Percentiles rank a stretch among this genome's conserved stretches.
Evolutionary conservation across 2,329 filamentous ascomycete genomes (phyloP).

Genomic region (Penicillium sp.): DNA sequence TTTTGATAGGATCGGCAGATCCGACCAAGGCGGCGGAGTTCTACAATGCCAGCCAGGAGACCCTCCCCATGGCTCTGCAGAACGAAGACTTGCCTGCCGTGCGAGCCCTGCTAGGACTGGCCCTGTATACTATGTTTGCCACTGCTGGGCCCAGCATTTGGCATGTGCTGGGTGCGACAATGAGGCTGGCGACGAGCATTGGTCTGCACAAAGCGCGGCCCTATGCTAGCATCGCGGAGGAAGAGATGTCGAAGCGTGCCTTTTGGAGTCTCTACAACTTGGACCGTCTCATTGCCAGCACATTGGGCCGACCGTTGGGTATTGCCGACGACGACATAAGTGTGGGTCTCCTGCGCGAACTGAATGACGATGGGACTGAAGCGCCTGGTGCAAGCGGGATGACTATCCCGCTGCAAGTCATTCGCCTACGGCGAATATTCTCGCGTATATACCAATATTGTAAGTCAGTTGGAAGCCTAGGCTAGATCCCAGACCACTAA

Average conservation of each 20-base stretch:
- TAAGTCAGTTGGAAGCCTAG: conserved; percentile 20
- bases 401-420: conserved; percentile 43
- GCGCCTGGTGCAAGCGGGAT: conserved; percentile 38
- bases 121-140: conserved; percentile 42
- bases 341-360: conserved; percentile 39
- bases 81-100: conserved; percentile 42
- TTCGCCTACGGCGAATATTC: conserved; percentile 39
- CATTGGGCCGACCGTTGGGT: conserved; percentile 42
- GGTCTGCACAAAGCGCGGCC: conserved; percentile 39
- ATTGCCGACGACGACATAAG: conserved; percentile 47
- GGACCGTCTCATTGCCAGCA: conserved; percentile 44
- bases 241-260: conserved; percentile 45
- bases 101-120: conserved; percentile 39
- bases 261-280: conserved; percentile 50
- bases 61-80: conserved; percentile 36
- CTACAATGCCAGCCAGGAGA: conserved; percentile 39
- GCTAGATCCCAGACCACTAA: neutral
- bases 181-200: conserved; percentile 41
- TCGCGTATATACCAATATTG: conserved; percentile 43
- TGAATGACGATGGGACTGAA: conserved; percentile 43
- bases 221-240: conserved; percentile 31
- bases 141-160: conserved; percentile 42
- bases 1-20: conserved; percentile 38
- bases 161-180: conserved; percentile 41
- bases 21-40: conserved; percentile 35